phyloP scores from a whole-genome alignment of 208 protist genomes.

The Naegleria gruberi region DNA sequence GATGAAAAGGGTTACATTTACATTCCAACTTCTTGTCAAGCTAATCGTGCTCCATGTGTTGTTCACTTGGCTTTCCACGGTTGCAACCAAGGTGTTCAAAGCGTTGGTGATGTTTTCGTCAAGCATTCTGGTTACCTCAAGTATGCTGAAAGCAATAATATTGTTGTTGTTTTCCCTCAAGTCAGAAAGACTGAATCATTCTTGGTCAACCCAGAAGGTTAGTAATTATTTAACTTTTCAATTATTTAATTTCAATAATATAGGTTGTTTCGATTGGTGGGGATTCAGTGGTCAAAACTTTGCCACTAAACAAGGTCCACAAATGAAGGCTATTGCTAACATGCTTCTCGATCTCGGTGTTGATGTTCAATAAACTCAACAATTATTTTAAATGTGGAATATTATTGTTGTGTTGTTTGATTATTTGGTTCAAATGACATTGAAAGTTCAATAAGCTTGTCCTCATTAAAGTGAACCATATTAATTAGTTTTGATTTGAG shows the following conservation, averaged over 20 bases:
- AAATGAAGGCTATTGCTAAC: conserved; percentile 14
- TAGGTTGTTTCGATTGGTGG: conserved; percentile 42
- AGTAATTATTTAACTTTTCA: neutral
- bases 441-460: conserved; percentile 29
- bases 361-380: neutral
- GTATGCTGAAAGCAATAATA: conserved; percentile 45
- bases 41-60: conserved; percentile 7
- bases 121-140: conserved; percentile 29
- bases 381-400: neutral
- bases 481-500: conserved; percentile 38
- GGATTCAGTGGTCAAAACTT: conserved; percentile 23
- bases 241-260: conserved; percentile 32
- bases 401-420: neutral
- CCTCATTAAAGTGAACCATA: conserved; percentile 19
- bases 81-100: conserved; percentile 28
- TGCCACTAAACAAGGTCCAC: conserved; percentile 9
- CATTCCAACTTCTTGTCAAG: conserved; percentile 20
- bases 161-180: conserved; percentile 45
- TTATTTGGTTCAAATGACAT: conserved; percentile 16
- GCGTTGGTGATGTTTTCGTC: conserved; percentile 28
- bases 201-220: conserved; percentile 32
- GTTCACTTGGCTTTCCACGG: conserved; percentile 41
- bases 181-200: neutral
- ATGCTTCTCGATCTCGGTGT: neutral
- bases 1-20: conserved; percentile 20